Percentiles rank a stretch among this genome's conserved stretches.
phyloP scores from a whole-genome alignment of 495 filamentous ascomycete species.

The Pseudotulostoma volvatum region DNA sequence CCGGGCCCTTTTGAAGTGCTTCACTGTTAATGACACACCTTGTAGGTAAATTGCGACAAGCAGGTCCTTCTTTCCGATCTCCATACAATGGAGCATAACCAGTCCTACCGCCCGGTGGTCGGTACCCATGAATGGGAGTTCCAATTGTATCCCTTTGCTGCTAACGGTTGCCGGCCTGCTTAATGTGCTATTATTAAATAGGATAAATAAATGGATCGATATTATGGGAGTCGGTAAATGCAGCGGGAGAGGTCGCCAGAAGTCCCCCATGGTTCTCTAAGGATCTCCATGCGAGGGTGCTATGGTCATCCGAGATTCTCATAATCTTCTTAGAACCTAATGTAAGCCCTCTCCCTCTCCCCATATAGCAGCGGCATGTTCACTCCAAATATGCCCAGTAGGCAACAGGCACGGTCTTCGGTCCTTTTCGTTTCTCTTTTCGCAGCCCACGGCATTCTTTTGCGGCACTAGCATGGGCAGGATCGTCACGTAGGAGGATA shows the following conservation, averaged over 20 bases:
- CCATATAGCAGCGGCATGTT: constrained; percentile 25
- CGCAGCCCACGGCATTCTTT: constrained; percentile 19
- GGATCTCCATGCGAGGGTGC: constrained; percentile 6
- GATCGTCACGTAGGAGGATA: constrained; percentile 2
- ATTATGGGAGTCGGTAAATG: not conserved
- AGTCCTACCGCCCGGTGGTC: not conserved
- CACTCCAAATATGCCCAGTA: constrained; percentile 18
- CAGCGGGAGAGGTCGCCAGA: not conserved
- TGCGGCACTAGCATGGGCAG: constrained; percentile 6
- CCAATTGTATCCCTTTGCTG: not conserved
- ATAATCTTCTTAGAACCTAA: constrained; percentile 17
- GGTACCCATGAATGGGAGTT: not conserved
- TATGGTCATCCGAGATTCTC: constrained; percentile 8
- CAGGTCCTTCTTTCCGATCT: not conserved
- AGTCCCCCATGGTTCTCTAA: not conserved
- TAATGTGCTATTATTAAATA: not conserved
- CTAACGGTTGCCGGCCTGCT: not conserved
- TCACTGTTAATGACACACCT: not conserved
- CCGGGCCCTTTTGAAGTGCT: not conserved
- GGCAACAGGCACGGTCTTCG: constrained; percentile 20
- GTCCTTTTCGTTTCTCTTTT: constrained; percentile 10
- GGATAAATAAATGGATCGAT: not conserved
- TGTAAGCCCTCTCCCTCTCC: constrained; percentile 17
- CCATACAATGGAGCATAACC: not conserved
- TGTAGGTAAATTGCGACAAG: not conserved